A percentile compares a stretch with the other conserved stretches of the same genome.
Evolutionary conservation across 768 basidiomycete species (phyloP).

Genomic region (Leccinum disarticulatum): DNA sequence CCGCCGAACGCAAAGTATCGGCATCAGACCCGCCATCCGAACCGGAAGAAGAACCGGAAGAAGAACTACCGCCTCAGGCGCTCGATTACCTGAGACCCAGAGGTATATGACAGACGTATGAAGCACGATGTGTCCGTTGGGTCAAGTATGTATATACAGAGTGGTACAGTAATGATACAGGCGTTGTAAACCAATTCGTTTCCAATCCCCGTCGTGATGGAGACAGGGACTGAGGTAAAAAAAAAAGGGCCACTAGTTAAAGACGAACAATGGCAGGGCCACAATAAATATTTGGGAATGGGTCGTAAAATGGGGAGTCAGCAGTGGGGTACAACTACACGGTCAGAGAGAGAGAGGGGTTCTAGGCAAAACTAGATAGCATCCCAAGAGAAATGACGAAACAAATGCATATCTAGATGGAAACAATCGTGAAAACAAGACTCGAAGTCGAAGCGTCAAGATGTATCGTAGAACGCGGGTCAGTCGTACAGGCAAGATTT

Average conservation of each 20-base stretch:
- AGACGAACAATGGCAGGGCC: neutral
- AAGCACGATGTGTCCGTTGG: neutral
- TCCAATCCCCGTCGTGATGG: conserved; percentile 5
- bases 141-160: conserved; percentile 13
- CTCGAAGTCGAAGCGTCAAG: conserved; percentile 15
- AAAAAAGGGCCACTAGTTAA: neutral
- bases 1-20: conserved; percentile 53
- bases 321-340: conserved; percentile 25
- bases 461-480: conserved; percentile 22
- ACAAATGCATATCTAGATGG: conserved; percentile 35
- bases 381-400: conserved; percentile 9
- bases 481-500: conserved; percentile 9
- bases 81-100: neutral
- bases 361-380: conserved; percentile 36
- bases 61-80: neutral
- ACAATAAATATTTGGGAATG: conserved; percentile 23
- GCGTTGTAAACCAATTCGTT: conserved; percentile 8
- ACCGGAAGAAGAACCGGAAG: neutral
- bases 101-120: neutral
- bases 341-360: conserved; percentile 2
- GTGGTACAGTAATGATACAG: conserved; percentile 32
- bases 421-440: conserved; percentile 11
- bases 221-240: neutral
- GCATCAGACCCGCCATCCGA: conserved; percentile 11
- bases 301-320: neutral